Base-by-base conservation (phyloP, 805 yeast species). In the Hanseniaspora taiwanica region DNA sequence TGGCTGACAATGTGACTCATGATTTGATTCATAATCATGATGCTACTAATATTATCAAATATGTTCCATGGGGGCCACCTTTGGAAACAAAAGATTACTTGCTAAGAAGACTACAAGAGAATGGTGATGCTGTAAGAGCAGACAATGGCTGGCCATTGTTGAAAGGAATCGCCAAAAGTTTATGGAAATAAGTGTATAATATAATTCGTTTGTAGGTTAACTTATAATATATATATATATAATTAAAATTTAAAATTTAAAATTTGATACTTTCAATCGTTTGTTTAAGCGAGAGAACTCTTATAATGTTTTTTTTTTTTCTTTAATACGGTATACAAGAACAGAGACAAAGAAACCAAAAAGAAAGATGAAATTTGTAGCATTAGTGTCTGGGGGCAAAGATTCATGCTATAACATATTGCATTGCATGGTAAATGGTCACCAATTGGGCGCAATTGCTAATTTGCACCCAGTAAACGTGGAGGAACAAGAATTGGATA, bases 41-140 rank as follows among this genome's bases (percentile, higher is more conserved):
- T 35, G 81, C 74, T 35, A 74, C 70, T 45, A 84, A 84, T 53
- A 78, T 87, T 40, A 78, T 89, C 63, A 89, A 89, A 64, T 87
- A 89, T 57, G 96, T 87, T 46, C 94, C 96, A 14, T 87, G 96
- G 96, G 96, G 96, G 8, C 96, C 96, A 25, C 93, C 94, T 42
- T 63, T 75, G 49, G 96, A 89, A 63, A 86, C 96, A 43, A 85
- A 83, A 64, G 94, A 84, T 50, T 87, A 87, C 56, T 64, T 87
- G 45, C 66, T 78, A 46, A 78, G 97, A 67, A 75, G 97, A 64
- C 67, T 87, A 46, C 96, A 87, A 64, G 97, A 87, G 64, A 87
- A 87, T 56, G 96, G 96, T 19, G 96, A 87, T 60, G 94, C 95
- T 8, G 93, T 84, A 6, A 78, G 89, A 65, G 69, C 70, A 42